These are phyloP conservation scores for Earliella scabrosa DNA, from an alignment of 1,284 basidiomycete species.

Conservation along the genomic window DNA sequence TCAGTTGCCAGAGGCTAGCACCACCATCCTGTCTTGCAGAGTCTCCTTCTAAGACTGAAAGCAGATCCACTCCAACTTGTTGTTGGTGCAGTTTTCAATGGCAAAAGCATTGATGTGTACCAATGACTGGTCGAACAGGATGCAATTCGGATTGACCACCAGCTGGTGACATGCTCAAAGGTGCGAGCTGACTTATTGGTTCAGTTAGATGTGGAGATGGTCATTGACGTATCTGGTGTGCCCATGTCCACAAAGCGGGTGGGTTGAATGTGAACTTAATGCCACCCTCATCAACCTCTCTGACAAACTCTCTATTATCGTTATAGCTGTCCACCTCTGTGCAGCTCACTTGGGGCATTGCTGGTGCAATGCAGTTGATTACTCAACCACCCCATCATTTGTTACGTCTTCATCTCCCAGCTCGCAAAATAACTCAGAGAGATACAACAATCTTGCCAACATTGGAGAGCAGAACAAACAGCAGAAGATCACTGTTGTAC, in stretches of 20 bases:
- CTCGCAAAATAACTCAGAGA: slow-evolving; percentile 44
- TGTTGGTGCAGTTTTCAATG: no score
- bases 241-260: slow-evolving; percentile 37
- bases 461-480: slow-evolving; percentile 53
- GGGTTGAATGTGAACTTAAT: slow-evolving; percentile 73
- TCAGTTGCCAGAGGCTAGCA: no score
- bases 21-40: no score
- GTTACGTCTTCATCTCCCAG: slow-evolving; percentile 35
- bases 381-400: no score
- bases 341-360: no score
- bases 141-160: no score
- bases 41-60: no score
- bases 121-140: no score
- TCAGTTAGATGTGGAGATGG: slow-evolving; percentile 21
- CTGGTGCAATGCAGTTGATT: no score
- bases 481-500: slow-evolving; percentile 47
- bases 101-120: no score
- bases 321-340: no score
- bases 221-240: slow-evolving; percentile 25
- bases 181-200: slow-evolving; percentile 13
- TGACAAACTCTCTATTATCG: slow-evolving; percentile 47
- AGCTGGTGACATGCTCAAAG: slow-evolving; percentile 29
- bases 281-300: slow-evolving; percentile 58
- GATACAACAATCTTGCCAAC: slow-evolving; percentile 53
- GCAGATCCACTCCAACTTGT: no score